These are phyloP conservation scores for Monilinia fructigena DNA, from an alignment of 2,329 filamentous ascomycete species.

Conservation along the genomic window DNA sequence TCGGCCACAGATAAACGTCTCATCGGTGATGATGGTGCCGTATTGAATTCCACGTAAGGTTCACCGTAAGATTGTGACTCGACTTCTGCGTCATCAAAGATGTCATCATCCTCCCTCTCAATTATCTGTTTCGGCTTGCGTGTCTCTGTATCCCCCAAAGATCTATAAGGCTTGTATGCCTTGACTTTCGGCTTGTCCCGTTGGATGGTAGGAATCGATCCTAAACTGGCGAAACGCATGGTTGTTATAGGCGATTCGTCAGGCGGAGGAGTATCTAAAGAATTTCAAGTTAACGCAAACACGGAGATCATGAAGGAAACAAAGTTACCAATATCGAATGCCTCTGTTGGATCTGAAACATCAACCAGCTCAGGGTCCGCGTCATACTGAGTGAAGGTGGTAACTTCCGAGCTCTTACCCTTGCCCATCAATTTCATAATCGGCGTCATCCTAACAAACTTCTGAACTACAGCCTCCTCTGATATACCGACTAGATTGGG, in stretches of 20 bases:
- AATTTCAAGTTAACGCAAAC: not conserved
- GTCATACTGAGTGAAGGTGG: conserved; percentile 8
- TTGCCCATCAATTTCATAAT: not conserved
- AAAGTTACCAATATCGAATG: conserved; percentile 1
- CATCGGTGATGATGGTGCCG: conserved; percentile 19
- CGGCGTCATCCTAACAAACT: not conserved
- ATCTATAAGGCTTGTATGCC: conserved; percentile 1
- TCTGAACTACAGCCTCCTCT: conserved; percentile 8
- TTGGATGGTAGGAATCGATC: not conserved
- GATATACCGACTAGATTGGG: not conserved
- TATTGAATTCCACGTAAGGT: not conserved
- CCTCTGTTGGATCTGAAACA: not conserved
- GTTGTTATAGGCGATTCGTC: not conserved
- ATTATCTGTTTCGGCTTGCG: not conserved
- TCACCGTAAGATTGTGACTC: not conserved
- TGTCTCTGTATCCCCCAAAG: not conserved
- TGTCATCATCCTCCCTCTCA: not conserved
- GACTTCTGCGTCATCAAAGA: not conserved
- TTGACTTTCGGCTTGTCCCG: conserved; percentile 1
- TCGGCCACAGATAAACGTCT: not conserved
- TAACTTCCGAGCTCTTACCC: conserved; percentile 6
- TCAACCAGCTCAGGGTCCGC: conserved; percentile 11
- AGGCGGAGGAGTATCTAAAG: not conserved
- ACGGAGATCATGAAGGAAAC: not conserved
- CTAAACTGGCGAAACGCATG: not conserved